A percentile compares a stretch with the other conserved stretches of the same genome.
phyloP scores from a whole-genome alignment of 208 protist genomes.

The Phytomonas sp. region DNA sequence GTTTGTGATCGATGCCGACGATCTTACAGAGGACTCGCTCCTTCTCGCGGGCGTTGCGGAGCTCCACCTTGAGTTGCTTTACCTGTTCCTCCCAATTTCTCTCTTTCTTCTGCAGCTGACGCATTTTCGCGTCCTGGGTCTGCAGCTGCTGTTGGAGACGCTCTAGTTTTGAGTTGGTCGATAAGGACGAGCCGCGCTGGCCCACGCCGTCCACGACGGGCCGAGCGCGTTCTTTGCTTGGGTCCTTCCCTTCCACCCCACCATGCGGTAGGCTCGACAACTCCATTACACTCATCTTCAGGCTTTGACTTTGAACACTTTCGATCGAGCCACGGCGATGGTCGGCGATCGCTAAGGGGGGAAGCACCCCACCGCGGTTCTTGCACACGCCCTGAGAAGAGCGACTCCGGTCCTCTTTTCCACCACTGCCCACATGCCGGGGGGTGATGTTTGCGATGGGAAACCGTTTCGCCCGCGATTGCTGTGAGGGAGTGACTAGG shows the following conservation, averaged over 20 bases:
- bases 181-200: not conserved
- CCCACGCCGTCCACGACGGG: not conserved
- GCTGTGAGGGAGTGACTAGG: too few species aligned
- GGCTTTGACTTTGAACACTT: not conserved
- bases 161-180: not conserved
- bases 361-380: not conserved
- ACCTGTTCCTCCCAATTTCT: slow-evolving; percentile 80
- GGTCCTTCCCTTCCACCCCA: not conserved
- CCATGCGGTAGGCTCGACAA: not conserved
- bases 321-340: not conserved
- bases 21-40: slow-evolving; percentile 24
- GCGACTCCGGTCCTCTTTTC: not conserved
- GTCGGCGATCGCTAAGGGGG: not conserved
- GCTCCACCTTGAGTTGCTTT: slow-evolving; percentile 71
- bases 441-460: not conserved
- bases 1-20: not conserved
- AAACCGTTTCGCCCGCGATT: not conserved
- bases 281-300: not conserved
- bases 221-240: slow-evolving; percentile 16
- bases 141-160: slow-evolving; percentile 8
- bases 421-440: too few species aligned
- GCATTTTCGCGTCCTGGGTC: slow-evolving; percentile 31
- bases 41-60: slow-evolving; percentile 61
- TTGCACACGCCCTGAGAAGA: not conserved
- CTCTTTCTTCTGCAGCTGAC: slow-evolving; percentile 69